phyloP scores from a whole-genome alignment of 306 rosid species.

The Urtica urens region DNA sequence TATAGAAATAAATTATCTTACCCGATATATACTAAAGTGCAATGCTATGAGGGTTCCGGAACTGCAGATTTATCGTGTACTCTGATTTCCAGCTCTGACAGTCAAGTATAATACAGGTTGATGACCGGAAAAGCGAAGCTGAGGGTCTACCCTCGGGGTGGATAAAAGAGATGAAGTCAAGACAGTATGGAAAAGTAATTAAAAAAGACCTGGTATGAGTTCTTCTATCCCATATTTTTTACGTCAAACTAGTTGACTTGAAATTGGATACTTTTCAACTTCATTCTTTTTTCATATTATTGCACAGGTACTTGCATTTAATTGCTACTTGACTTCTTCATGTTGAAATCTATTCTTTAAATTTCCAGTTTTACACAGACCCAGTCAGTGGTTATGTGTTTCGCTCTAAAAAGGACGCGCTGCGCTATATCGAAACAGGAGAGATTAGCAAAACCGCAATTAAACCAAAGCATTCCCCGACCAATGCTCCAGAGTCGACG shows the following conservation, averaged over 20 bases:
- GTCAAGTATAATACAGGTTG: constrained; percentile 37
- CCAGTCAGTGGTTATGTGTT: constrained; percentile 34
- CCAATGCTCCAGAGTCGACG: constrained; percentile 12
- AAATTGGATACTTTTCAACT: neutral
- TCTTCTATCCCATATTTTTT: neutral
- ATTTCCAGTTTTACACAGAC: constrained; percentile 36
- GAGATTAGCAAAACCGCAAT: constrained; percentile 26
- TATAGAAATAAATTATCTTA: neutral
- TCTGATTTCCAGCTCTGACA: constrained; percentile 15
- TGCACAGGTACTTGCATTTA: neutral
- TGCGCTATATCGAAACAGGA: constrained; percentile 33
- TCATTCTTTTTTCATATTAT: neutral
- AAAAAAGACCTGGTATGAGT: constrained; percentile 34
- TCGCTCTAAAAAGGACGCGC: constrained; percentile 36
- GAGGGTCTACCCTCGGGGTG: constrained; percentile 81
- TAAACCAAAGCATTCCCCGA: constrained; percentile 26
- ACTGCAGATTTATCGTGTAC: constrained; percentile 6
- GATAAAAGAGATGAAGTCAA: constrained; percentile 51
- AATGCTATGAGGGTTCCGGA: too few species aligned
- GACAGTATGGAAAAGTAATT: constrained; percentile 23
- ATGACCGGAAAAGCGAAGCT: constrained; percentile 32
- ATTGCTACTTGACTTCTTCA: constrained; percentile 1
- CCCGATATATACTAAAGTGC: too few species aligned
- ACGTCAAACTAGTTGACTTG: neutral
- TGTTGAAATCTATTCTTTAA: neutral